Conservation (phyloP, 2,329 filamentous ascomycete species). For the Neonectria hederae region DNA sequence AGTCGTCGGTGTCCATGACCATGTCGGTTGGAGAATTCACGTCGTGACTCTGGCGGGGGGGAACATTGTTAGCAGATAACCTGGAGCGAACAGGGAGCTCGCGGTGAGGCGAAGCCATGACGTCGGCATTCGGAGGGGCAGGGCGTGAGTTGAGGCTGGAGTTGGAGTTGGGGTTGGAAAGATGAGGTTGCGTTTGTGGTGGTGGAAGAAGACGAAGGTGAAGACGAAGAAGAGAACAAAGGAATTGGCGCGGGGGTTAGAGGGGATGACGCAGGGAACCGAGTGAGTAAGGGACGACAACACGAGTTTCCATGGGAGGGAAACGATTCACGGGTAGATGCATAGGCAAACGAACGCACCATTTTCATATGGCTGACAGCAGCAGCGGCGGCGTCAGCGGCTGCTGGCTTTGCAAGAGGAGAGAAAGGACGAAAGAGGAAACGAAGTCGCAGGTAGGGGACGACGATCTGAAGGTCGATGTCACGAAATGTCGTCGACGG, state of each 20-base stretch:
- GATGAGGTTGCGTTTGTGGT: constrained; percentile 26
- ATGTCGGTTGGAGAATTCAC: constrained; percentile 66
- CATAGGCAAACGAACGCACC: constrained; percentile 31
- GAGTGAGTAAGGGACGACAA: constrained; percentile 1
- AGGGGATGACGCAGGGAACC: constrained; percentile 34
- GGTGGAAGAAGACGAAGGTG: constrained; percentile 14
- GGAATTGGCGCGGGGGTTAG: constrained; percentile 20
- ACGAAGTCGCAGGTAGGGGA: not conserved
- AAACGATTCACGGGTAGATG: constrained; percentile 9
- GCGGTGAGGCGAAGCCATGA: constrained; percentile 32
- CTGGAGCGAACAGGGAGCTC: constrained; percentile 32
- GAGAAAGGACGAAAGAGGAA: constrained; percentile 3
- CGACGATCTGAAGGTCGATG: constrained; percentile 7
- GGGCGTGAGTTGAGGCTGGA: constrained; percentile 25
- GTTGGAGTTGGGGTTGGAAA: constrained; percentile 23
- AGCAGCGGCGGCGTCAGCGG: constrained; percentile 19
- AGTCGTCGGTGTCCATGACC: constrained; percentile 65
- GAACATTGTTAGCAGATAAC: constrained; percentile 39
- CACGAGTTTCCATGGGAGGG: not conserved
- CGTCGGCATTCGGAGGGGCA: constrained; percentile 34
- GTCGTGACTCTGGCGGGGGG: constrained; percentile 58
- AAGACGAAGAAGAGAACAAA: constrained; percentile 22
- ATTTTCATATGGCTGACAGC: constrained; percentile 33
- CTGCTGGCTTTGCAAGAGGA: constrained; percentile 8
- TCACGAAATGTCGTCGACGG: constrained; percentile 21